Conservation (phyloP, 768 basidiomycete species). For the Galerina marginata region DNA sequence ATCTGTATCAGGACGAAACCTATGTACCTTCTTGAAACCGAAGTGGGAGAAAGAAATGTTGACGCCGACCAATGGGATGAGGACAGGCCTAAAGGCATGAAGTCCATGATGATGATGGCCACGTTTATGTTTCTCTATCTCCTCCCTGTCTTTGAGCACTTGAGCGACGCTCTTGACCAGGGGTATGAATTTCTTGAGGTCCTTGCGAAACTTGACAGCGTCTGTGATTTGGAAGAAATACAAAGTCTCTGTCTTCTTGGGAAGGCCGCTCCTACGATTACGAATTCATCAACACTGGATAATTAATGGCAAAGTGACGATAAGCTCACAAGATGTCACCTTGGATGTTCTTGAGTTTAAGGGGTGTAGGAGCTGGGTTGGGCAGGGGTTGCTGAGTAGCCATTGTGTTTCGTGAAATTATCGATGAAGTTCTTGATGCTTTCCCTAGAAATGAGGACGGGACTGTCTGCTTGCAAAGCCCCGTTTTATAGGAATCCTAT, state of each 20-base stretch:
- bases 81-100: constrained; percentile 13
- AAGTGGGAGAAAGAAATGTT: constrained; percentile 60
- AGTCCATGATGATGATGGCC: constrained; percentile 23
- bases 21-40: constrained; percentile 46
- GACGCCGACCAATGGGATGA: constrained; percentile 48
- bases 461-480: too few species aligned
- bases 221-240: constrained; percentile 58
- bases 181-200: constrained; percentile 45
- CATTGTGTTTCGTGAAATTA: not conserved
- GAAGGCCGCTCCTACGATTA: constrained; percentile 50
- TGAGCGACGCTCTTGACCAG: constrained; percentile 51
- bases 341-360: constrained; percentile 50
- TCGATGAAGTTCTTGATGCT: too few species aligned
- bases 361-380: constrained; percentile 10
- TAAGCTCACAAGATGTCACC: constrained; percentile 50
- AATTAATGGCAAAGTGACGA: not conserved
- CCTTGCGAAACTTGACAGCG: constrained; percentile 44
- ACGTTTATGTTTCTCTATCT: constrained; percentile 43
- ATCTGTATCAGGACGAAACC: not conserved
- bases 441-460: too few species aligned
- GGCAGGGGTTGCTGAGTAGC: not conserved
- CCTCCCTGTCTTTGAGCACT: constrained; percentile 44
- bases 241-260: constrained; percentile 57
- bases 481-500: too few species aligned
- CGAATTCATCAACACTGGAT: not conserved